Conservation (phyloP, 345 rosid genomes). For the Gossypium australe region DNA sequence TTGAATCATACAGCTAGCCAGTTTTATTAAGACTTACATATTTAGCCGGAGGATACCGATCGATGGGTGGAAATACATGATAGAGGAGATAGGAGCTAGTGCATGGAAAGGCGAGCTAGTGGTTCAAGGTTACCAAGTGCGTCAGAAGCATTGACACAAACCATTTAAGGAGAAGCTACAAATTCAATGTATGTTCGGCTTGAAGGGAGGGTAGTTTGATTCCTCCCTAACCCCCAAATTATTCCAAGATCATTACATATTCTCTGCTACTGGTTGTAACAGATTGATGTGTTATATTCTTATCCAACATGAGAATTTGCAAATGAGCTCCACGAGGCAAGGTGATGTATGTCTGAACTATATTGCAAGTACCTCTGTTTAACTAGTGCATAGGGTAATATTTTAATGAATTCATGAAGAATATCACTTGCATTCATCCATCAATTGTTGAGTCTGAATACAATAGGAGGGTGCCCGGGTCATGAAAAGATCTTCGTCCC, state of each 20-base stretch:
- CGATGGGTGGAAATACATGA: slow-evolving; percentile 96
- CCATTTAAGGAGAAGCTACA: slow-evolving; percentile 55
- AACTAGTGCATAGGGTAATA: too few relatives aligned
- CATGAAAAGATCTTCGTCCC: too few relatives aligned
- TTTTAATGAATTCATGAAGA: neutral
- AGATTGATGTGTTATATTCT: neutral
- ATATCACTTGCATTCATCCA: neutral
- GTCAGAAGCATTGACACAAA: slow-evolving; percentile 67
- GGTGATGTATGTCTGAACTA: neutral
- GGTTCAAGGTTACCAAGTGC: slow-evolving; percentile 76
- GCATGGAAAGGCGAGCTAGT: slow-evolving; percentile 86
- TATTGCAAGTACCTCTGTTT: neutral
- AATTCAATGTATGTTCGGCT: slow-evolving; percentile 15
- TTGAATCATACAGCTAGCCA: slow-evolving; percentile 63
- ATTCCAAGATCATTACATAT: too few relatives aligned
- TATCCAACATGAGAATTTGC: neutral
- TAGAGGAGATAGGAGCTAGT: slow-evolving; percentile 93
- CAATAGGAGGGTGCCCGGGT: too few relatives aligned
- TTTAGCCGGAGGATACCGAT: slow-evolving; percentile 91
- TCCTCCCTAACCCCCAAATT: too few relatives aligned
- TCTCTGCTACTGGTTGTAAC: neutral
- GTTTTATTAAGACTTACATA: slow-evolving; percentile 88
- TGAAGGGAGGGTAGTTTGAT: slow-evolving; percentile 36
- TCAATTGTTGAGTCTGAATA: neutral
- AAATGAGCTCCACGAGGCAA: neutral